These are phyloP conservation scores for Gastrolobium bilobum DNA, from an alignment of 306 rosid genomes.

Conservation along the genomic window DNA sequence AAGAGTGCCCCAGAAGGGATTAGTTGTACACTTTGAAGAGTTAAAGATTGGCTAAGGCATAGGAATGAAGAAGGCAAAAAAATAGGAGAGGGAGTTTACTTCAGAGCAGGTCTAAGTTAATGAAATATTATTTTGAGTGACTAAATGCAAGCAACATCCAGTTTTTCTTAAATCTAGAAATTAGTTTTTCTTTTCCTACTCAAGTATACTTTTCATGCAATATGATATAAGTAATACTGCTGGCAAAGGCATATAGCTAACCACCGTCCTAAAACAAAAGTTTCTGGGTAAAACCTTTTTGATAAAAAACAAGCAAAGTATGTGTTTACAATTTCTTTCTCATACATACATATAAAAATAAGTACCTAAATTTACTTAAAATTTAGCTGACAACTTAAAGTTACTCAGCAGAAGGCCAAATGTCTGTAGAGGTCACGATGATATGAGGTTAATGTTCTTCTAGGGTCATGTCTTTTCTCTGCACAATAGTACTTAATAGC, in stretches of 20 bases:
- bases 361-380: background rate
- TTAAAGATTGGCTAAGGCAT: background rate
- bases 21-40: slow-evolving; percentile 20
- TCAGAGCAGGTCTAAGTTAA: slow-evolving; percentile 4
- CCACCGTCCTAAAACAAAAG: background rate
- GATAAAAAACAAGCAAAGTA: background rate
- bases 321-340: background rate
- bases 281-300: background rate
- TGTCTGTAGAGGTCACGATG: background rate
- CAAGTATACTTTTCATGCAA: background rate
- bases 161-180: slow-evolving; percentile 8
- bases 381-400: slow-evolving; percentile 11
- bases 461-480: background rate
- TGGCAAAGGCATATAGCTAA: background rate
- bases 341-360: background rate
- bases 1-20: background rate
- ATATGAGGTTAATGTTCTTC: background rate
- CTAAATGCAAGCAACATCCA: slow-evolving; percentile 10
- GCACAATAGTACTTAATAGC: background rate
- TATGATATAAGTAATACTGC: background rate
- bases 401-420: slow-evolving; percentile 11
- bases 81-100: background rate
- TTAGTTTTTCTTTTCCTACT: background rate
- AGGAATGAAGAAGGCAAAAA: slow-evolving; percentile 27
- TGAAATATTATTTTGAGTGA: background rate